Percentiles rank a stretch among this genome's conserved stretches.
Evolutionary conservation across 371 early-diverging fungal species (phyloP).

Genomic region (Haplosporangium sp.): DNA sequence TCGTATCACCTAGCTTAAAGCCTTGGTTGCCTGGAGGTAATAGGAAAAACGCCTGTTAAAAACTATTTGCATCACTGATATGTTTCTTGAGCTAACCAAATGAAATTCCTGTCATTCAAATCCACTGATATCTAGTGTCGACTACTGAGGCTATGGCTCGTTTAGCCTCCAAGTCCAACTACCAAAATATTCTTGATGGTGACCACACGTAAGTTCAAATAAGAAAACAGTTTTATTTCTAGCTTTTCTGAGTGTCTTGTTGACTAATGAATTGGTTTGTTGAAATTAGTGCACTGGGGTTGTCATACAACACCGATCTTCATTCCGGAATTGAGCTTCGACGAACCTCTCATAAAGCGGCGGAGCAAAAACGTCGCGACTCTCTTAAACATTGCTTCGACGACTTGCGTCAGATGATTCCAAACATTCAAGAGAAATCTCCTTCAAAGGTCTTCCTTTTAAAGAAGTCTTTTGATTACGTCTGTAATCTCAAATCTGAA

Average conservation of each 20-base stretch:
- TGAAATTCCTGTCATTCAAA: too few relatives aligned
- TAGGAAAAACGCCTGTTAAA: not conserved
- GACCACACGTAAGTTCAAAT: constrained; percentile 68
- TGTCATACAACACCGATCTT: constrained; percentile 79
- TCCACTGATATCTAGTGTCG: constrained; percentile 17
- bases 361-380: constrained; percentile 95
- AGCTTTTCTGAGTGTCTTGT: too few relatives aligned
- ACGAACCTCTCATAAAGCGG: constrained; percentile 88
- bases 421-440: constrained; percentile 76
- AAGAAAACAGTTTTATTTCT: not conserved
- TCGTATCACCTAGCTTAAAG: constrained; percentile 59
- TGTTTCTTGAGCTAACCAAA: not conserved
- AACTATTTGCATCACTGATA: too few relatives aligned
- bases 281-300: constrained; percentile 65
- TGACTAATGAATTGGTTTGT: not conserved
- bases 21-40: constrained; percentile 57
- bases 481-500: constrained; percentile 65
- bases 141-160: constrained; percentile 49
- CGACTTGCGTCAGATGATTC: constrained; percentile 75
- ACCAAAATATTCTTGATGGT: constrained; percentile 86
- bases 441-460: constrained; percentile 74
- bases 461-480: constrained; percentile 67
- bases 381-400: constrained; percentile 90
- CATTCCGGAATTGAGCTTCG: constrained; percentile 82
- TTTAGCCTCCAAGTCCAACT: constrained; percentile 86